Conservation (phyloP, 306 rosid species). For the Chamaecrista fasciculata region DNA sequence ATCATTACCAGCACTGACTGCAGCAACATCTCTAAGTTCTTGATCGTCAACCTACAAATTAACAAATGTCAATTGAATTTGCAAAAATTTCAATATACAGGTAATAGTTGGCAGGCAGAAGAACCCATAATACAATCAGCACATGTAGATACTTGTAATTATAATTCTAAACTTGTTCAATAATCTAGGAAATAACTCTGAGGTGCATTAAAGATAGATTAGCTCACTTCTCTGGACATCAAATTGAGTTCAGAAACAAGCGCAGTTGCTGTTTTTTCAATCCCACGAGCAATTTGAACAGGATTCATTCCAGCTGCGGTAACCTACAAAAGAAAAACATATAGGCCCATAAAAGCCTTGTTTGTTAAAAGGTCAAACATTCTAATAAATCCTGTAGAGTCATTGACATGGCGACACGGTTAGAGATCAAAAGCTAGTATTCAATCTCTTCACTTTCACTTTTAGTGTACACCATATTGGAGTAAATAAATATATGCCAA, state of each 20-base stretch:
- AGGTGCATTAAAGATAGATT: not conserved
- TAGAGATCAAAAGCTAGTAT: not conserved
- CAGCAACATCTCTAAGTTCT: constrained; percentile 81
- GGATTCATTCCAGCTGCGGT: constrained; percentile 92
- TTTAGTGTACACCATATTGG: not conserved
- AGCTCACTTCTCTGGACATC: constrained; percentile 76
- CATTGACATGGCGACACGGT: not conserved
- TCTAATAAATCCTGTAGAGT: not conserved
- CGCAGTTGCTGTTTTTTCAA: constrained; percentile 76
- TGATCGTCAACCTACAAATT: constrained; percentile 70
- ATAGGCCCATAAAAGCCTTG: not conserved
- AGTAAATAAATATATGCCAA: not conserved
- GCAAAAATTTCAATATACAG: constrained; percentile 24
- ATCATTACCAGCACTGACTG: constrained; percentile 92
- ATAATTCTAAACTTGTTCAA: constrained; percentile 16
- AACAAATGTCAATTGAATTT: constrained; percentile 31
- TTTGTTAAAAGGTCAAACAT: not conserved
- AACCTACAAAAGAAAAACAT: constrained; percentile 48
- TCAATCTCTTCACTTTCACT: not conserved
- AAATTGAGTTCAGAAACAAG: constrained; percentile 75
- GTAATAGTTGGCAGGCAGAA: not conserved
- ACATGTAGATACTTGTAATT: not conserved
- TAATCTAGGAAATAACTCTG: not conserved
- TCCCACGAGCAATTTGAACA: constrained; percentile 84
- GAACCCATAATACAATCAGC: constrained; percentile 18